Percentiles rank a stretch among this genome's conserved stretches.
phyloP scores from a whole-genome alignment of 495 filamentous ascomycete genomes.

The Aspergillus taichungensis region DNA sequence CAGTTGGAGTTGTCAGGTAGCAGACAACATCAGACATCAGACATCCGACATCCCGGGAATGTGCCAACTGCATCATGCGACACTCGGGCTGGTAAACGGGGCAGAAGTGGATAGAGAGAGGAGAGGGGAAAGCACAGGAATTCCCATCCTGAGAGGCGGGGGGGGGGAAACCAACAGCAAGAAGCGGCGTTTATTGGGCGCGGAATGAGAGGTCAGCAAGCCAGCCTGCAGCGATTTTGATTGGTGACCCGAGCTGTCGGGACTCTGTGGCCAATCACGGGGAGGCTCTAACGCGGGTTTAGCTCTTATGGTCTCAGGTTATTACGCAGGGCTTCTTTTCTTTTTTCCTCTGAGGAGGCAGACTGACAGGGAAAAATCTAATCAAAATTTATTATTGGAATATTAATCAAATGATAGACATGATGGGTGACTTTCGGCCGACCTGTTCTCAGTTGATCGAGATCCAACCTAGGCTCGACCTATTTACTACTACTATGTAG shows the following conservation, averaged over 20 bases:
- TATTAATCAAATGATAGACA: too few relatives aligned
- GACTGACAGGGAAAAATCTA: background rate
- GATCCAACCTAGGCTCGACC: too few relatives aligned
- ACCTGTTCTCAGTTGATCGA: too few relatives aligned
- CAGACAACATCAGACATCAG: too few relatives aligned
- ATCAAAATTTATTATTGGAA: too few relatives aligned
- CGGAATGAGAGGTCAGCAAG: slow-evolving; percentile 11
- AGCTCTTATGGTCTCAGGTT: slow-evolving; percentile 13
- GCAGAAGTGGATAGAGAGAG: background rate
- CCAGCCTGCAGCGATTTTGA: slow-evolving; percentile 15
- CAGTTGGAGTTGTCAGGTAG: too few relatives aligned
- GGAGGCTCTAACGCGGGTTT: slow-evolving; percentile 9
- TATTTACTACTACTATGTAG: too few relatives aligned
- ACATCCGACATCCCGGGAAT: too few relatives aligned
- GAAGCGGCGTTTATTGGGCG: slow-evolving; percentile 11
- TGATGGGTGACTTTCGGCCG: too few relatives aligned
- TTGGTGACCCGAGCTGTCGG: slow-evolving; percentile 17
- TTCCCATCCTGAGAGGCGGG: slow-evolving; percentile 1
- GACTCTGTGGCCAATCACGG: slow-evolving; percentile 13
- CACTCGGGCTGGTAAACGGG: background rate
- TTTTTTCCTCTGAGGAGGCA: slow-evolving; percentile 8
- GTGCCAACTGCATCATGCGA: too few relatives aligned
- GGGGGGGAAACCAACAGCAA: slow-evolving; percentile 15
- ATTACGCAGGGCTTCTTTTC: slow-evolving; percentile 7
- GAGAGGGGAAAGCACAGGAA: background rate